A percentile compares a stretch with the other conserved stretches of the same genome.
Evolutionary conservation across 1,139 yeast genomes (phyloP).

Genomic region (Blastobotrys malaysiensis): DNA sequence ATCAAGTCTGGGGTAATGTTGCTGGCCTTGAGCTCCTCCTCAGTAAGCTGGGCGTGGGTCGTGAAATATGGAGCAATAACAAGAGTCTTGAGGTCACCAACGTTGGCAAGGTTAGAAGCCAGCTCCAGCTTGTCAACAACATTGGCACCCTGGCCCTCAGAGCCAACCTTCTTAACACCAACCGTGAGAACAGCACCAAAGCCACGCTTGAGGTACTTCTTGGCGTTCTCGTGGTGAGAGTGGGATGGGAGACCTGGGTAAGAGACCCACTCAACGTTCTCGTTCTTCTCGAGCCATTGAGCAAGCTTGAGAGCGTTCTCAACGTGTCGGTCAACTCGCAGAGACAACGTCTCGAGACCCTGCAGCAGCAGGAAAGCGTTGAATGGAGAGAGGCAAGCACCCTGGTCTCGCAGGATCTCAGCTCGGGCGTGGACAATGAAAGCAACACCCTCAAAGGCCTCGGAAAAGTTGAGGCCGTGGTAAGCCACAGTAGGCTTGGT

Average conservation of each 20-base stretch:
- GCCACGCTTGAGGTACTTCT: slow-evolving; percentile 71
- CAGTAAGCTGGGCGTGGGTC: slow-evolving; percentile 85
- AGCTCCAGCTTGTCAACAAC: slow-evolving; percentile 78
- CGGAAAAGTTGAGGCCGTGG: slow-evolving; percentile 80
- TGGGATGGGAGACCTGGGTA: slow-evolving; percentile 88
- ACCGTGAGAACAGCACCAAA: slow-evolving; percentile 86
- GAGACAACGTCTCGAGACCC: slow-evolving; percentile 89
- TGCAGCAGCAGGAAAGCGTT: slow-evolving; percentile 79
- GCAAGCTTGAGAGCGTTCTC: slow-evolving; percentile 81
- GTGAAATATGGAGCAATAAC: slow-evolving; percentile 95
- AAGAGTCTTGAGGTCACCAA: slow-evolving; percentile 91
- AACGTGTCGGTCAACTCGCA: slow-evolving; percentile 90
- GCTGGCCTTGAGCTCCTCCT: slow-evolving; percentile 70
- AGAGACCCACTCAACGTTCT: slow-evolving; percentile 79
- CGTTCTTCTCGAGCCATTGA: slow-evolving; percentile 62
- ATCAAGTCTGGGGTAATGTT: slow-evolving; percentile 87
- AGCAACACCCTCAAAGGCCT: slow-evolving; percentile 75
- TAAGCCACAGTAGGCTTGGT: slow-evolving; percentile 88
- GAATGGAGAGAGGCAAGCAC: slow-evolving; percentile 85
- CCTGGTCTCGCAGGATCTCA: slow-evolving; percentile 86
- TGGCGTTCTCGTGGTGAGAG: slow-evolving; percentile 73
- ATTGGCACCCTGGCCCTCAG: slow-evolving; percentile 62
- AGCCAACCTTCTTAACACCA: slow-evolving; percentile 64
- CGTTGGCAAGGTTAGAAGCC: slow-evolving; percentile 91
- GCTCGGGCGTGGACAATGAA: slow-evolving; percentile 76